Evolutionary conservation across 441 rosid genomes (phyloP).

Genomic region (Pelargonium myrrhifolium): DNA sequence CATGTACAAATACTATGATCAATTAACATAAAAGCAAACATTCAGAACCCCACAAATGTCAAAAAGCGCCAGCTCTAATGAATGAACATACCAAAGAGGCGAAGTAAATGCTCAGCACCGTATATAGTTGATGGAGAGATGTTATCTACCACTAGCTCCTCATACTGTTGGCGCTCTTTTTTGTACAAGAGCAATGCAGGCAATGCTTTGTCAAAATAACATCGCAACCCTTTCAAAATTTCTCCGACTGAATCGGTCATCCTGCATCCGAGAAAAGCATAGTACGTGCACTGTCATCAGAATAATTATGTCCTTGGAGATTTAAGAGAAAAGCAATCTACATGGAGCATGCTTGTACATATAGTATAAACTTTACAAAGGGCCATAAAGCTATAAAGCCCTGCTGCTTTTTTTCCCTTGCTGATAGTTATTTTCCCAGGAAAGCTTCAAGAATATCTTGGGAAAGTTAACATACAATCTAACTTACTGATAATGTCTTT

Average conservation of each 20-base stretch:
- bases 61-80: constrained; percentile 1
- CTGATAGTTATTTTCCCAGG: too few relatives aligned
- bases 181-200: constrained; percentile 75
- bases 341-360: background rate
- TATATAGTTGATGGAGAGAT: constrained; percentile 81
- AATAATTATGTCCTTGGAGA: background rate
- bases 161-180: constrained; percentile 80
- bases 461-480: background rate
- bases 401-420: background rate
- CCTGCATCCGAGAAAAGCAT: constrained; percentile 36
- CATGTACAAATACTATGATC: background rate
- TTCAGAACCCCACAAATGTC: background rate
- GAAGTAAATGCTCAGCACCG: constrained; percentile 95
- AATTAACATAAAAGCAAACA: constrained; percentile 3
- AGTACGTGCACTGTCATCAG: constrained; percentile 16
- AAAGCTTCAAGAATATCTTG: too few relatives aligned
- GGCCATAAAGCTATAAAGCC: background rate
- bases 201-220: constrained; percentile 88
- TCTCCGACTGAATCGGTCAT: constrained; percentile 74
- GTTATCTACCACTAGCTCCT: constrained; percentile 46
- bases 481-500: background rate
- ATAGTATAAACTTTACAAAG: too few relatives aligned
- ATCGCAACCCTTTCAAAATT: constrained; percentile 75
- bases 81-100: constrained; percentile 70
- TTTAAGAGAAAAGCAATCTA: background rate